These are phyloP conservation scores for Solanum chmielewskii DNA, from an alignment of 257 asterid genomes.

Conservation along the genomic window DNA sequence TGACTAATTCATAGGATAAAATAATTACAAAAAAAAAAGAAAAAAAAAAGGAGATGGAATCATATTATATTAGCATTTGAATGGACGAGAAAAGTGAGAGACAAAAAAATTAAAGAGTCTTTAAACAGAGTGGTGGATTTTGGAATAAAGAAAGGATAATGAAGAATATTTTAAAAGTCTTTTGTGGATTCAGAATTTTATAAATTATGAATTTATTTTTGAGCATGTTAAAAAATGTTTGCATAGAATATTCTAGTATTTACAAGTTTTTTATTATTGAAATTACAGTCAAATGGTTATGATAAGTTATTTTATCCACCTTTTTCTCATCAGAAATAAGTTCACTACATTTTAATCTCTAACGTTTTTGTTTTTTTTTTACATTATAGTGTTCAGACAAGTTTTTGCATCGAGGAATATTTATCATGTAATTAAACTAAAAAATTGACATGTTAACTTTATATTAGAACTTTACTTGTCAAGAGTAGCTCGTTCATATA, in stretches of 20 bases:
- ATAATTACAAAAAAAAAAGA: not conserved
- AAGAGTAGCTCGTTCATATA: too few species aligned
- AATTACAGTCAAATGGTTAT: not conserved
- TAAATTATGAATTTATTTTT: not conserved
- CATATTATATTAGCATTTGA: not conserved
- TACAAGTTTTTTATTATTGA: not conserved
- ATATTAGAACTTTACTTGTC: not conserved
- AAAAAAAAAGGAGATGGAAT: not conserved
- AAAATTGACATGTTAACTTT: not conserved
- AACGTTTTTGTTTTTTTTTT: not conserved
- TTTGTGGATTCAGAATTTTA: not conserved
- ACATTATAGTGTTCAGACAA: too few species aligned
- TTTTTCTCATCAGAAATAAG: not conserved
- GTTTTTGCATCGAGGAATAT: rapidly evolving
- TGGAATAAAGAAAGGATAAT: slow-evolving; percentile 43
- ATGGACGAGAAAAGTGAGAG: slow-evolving; percentile 10
- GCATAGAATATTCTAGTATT: not conserved
- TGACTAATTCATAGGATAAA: not conserved
- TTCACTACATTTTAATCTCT: not conserved
- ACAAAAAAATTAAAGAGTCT: slow-evolving; percentile 32
- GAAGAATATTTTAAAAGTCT: slow-evolving; percentile 34
- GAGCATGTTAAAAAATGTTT: not conserved
- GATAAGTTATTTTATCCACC: not conserved
- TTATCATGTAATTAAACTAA: not conserved
- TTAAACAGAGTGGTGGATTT: slow-evolving; percentile 18